Conservation (phyloP, 768 basidiomycete species). For the Kwoniella sp. region DNA sequence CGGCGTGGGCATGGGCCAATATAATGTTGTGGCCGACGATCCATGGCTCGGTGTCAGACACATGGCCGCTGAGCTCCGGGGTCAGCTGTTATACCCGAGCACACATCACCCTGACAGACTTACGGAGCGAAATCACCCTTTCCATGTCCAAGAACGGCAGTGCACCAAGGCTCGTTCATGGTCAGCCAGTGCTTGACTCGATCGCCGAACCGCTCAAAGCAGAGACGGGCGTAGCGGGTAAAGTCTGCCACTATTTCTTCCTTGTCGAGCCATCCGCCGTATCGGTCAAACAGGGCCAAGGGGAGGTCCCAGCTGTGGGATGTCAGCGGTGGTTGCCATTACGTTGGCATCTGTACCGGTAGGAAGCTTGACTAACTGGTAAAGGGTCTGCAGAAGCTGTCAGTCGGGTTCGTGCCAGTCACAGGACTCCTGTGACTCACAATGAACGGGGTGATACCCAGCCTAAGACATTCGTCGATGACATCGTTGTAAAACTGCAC, state of each 20-base stretch:
- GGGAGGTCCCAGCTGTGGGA: slow-evolving; percentile 64
- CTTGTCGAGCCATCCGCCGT: slow-evolving; percentile 71
- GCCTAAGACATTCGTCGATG: slow-evolving; percentile 63
- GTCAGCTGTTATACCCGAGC: too few species aligned
- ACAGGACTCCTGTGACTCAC: slow-evolving; percentile 25
- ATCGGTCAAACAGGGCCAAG: slow-evolving; percentile 66
- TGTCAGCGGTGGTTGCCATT: not conserved
- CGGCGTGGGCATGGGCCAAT: slow-evolving; percentile 65
- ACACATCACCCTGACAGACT: too few species aligned
- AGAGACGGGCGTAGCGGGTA: slow-evolving; percentile 60
- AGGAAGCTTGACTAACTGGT: slow-evolving; percentile 15
- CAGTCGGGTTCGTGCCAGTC: not conserved
- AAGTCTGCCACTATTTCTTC: slow-evolving; percentile 64
- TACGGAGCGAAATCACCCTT: slow-evolving; percentile 60
- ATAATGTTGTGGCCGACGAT: slow-evolving; percentile 64
- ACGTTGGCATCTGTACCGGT: not conserved
- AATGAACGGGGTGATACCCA: slow-evolving; percentile 56
- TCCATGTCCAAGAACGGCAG: slow-evolving; percentile 63
- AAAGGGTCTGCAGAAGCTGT: slow-evolving; percentile 9
- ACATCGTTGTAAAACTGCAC: slow-evolving; percentile 67
- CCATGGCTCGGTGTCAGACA: slow-evolving; percentile 35
- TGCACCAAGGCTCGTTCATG: slow-evolving; percentile 62
- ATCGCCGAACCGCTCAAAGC: slow-evolving; percentile 71
- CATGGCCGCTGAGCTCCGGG: slow-evolving; percentile 20
- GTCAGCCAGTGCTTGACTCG: slow-evolving; percentile 74